Evolutionary conservation across 805 yeast genomes (phyloP), one percentile per base, ranked within the genome.

Genomic region (Nakazawaea ernobii): DNA sequence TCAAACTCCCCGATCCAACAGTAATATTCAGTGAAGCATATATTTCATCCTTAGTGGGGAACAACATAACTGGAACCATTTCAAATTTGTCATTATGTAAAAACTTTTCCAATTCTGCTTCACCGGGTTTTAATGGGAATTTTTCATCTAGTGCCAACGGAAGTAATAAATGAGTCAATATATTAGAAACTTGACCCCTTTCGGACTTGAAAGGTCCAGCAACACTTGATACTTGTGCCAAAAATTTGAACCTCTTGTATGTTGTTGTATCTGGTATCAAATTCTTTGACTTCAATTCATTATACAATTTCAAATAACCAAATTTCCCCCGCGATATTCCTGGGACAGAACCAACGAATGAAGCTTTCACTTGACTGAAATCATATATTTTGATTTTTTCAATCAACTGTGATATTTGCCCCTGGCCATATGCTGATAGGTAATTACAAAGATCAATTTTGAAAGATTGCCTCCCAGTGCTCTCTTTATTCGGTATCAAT

Each of bases 271-370:
- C 20, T 10, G 50, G 46, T 3, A 54, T 54, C 28, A 74, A 58
- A 5, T 63, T 44, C 38, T 68, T 65, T 39, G 69, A 49, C 17
- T 62, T 55, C 15, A 77, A 57, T 1, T 70, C 59, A 48, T 74
- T 74, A 44, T 67, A 63, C 10, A 78, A 59, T 46, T 67, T 74
- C 1, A 74, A 79, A 48, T 73, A 77, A 0, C 83, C 83, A 51
- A 67, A 75, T 2, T 63, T 44, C 36, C 64, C 71, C 17, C 24
- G 39, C 36, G 14, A 24, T 13, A 15, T 42, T 1, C 80, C 77
- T 0, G 88, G 85, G 0, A 74, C 64, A 1, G 87, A 80, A 2
- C 75, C 78, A 8, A 83, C 56, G 41, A 82, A 73, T 20, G 79
- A 77, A 3, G 75, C 84, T 26, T 68, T 67, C 0, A 83, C 65